Base-by-base conservation (phyloP, 495 filamentous ascomycete species). In the Lentithecium fluviatile region DNA sequence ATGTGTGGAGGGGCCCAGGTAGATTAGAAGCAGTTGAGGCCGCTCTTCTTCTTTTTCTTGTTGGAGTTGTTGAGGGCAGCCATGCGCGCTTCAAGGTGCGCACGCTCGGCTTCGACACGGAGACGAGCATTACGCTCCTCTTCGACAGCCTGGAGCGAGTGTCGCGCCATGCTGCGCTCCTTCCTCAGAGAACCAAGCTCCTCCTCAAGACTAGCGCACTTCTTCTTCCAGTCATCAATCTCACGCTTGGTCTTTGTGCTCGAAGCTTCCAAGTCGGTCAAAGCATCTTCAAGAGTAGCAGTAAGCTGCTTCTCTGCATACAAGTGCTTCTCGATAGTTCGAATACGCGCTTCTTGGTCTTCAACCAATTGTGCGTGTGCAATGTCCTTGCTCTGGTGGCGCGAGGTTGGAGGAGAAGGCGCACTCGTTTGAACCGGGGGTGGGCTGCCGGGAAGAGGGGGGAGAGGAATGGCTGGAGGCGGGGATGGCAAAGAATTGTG, bases 291-390 rank as follows among this genome's bases (percentile, higher is more conserved):
- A 32, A 98, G 80, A 29, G 91, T 96, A 19, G 88, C 83, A 5
- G 93, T 97, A 24, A 98, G 85, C 70, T 97, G 93, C 72, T 95
- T 96, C 78, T 98, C 94, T 24, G 95, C 92, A 60, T 87, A 88
- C 29, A 98, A 83, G 70, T 97, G 91, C 78, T 96, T 96, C 78
- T 97, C 94, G 63, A 98, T 96, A 23, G 91, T 93, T 46, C 88
- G 86, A 70, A 98, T 95, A 47, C 91, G 93, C 38, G 88, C 86
- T 73, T 97, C 95, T 70, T 96, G 91, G 63, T 98, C 94, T 65
- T 97, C 93, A 69, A 89, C 85, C 49, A 89, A 83, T 62, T 91
- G 88, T 26, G 80, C 78, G 47, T 80, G 78, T 49, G 83, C 84
- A 56, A 93, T 80, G 66, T 97, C 92, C 66, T 93, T 95, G 77